These are phyloP conservation scores for Cytospora chrysosperma DNA, from an alignment of 2,329 filamentous ascomycete genomes.

Conservation along the genomic window DNA sequence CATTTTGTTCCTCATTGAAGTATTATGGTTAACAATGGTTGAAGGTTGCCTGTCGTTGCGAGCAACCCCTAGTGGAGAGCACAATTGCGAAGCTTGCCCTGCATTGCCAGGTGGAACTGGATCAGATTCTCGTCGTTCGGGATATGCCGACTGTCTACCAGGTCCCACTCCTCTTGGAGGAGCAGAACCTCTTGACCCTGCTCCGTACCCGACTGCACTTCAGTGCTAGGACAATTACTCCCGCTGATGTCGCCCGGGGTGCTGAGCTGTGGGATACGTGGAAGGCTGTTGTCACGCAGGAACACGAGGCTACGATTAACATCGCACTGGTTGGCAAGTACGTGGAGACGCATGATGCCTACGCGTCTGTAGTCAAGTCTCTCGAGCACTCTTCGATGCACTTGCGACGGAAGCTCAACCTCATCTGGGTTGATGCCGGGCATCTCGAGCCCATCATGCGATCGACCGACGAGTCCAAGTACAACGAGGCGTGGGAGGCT, in stretches of 20 bases:
- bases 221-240: slow-evolving; percentile 52
- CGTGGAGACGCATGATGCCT: slow-evolving; percentile 78
- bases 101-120: slow-evolving; percentile 80
- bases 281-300: slow-evolving; percentile 66
- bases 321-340: slow-evolving; percentile 96
- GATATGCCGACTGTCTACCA: slow-evolving; percentile 92
- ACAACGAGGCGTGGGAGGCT: slow-evolving; percentile 82
- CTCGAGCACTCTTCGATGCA: slow-evolving; percentile 91
- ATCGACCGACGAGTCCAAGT: slow-evolving; percentile 65
- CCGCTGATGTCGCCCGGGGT: slow-evolving; percentile 60
- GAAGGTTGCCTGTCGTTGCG: slow-evolving; percentile 89
- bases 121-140: slow-evolving; percentile 86
- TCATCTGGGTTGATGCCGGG: slow-evolving; percentile 82
- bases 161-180: slow-evolving; percentile 85
- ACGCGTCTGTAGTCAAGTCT: slow-evolving; percentile 67
- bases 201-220: slow-evolving; percentile 66
- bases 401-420: slow-evolving; percentile 73
- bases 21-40: slow-evolving; percentile 24
- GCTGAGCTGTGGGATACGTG: slow-evolving; percentile 73
- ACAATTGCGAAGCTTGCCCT: slow-evolving; percentile 86
- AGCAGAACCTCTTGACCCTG: slow-evolving; percentile 72
- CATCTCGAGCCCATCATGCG: slow-evolving; percentile 71
- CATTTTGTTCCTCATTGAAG: not conserved
- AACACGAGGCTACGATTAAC: slow-evolving; percentile 67
- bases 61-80: slow-evolving; percentile 66